A percentile compares a stretch with the other conserved stretches of the same genome.
Conservation (phyloP, 2,329 filamentous ascomycete genomes). For the Paraconiothyrium brasiliense region DNA sequence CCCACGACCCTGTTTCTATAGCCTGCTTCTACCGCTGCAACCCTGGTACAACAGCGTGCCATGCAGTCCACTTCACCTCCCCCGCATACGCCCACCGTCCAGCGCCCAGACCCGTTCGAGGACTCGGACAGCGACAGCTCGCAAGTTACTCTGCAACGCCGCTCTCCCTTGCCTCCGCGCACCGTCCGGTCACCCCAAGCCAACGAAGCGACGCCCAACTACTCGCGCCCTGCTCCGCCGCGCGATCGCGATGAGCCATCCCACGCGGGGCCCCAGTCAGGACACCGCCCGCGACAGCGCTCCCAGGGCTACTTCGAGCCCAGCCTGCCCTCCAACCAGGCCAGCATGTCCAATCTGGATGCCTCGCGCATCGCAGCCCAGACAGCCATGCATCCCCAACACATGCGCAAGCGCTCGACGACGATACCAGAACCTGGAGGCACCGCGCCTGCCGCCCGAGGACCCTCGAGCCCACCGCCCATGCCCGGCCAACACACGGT, state of each 20-base stretch:
- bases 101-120: conserved; percentile 38
- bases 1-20: conserved; percentile 18
- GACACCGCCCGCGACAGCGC: conserved; percentile 72
- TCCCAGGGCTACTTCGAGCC: conserved; percentile 82
- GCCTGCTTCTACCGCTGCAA: conserved; percentile 13
- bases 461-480: conserved; percentile 67
- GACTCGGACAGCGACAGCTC: conserved; percentile 52
- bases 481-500: conserved; percentile 49
- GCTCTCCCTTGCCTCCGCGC: conserved; percentile 50
- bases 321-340: conserved; percentile 69
- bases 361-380: conserved; percentile 85
- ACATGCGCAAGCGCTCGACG: conserved; percentile 74
- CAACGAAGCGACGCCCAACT: conserved; percentile 41
- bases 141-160: conserved; percentile 50
- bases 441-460: conserved; percentile 34
- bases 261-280: conserved; percentile 48
- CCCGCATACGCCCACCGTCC: conserved; percentile 43
- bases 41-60: conserved; percentile 20
- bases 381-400: conserved; percentile 71
- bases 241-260: conserved; percentile 48
- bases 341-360: conserved; percentile 60
- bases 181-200: conserved; percentile 38
- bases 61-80: conserved; percentile 47
- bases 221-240: conserved; percentile 48
- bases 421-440: conserved; percentile 70